phyloP scores from a whole-genome alignment of 179 eudicot species.

The Spinacia oleracea region DNA sequence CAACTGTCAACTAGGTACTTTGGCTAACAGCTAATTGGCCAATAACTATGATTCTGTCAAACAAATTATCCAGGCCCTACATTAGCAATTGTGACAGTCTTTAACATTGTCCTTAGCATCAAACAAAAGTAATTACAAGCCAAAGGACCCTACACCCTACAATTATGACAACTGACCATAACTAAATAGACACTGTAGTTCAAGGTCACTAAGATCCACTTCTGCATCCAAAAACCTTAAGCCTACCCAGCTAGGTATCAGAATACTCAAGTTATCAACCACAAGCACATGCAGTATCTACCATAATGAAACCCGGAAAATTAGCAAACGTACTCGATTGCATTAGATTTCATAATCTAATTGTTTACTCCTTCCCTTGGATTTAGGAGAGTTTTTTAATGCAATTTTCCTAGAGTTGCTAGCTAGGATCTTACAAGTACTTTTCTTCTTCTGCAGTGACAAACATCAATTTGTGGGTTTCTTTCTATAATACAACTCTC shows the following conservation, averaged over 20 bases:
- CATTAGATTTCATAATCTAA: neutral
- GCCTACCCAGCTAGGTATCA: slow-evolving; percentile 9
- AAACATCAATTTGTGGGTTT: neutral
- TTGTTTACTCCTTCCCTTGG: neutral
- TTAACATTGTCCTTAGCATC: slow-evolving; percentile 5
- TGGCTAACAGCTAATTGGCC: slow-evolving; percentile 23
- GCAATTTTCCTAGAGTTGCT: neutral
- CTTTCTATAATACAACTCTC: neutral
- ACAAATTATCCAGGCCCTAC: slow-evolving; percentile 9
- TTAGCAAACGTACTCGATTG: neutral
- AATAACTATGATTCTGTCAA: neutral
- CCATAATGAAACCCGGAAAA: neutral
- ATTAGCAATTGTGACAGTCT: neutral
- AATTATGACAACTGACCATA: slow-evolving; percentile 5
- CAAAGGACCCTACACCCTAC: slow-evolving; percentile 5
- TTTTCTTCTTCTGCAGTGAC: neutral
- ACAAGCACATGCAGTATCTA: neutral
- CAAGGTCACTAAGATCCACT: neutral
- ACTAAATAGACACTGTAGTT: neutral
- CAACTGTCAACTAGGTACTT: slow-evolving; percentile 4
- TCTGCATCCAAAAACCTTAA: neutral
- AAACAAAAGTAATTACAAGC: slow-evolving; percentile 8
- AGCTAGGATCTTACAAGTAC: neutral
- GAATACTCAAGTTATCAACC: slow-evolving; percentile 4
- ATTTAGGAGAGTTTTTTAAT: neutral